These are phyloP conservation scores for Calonectria hawksworthii DNA, from an alignment of 2,329 filamentous ascomycete genomes.

Conservation along the genomic window DNA sequence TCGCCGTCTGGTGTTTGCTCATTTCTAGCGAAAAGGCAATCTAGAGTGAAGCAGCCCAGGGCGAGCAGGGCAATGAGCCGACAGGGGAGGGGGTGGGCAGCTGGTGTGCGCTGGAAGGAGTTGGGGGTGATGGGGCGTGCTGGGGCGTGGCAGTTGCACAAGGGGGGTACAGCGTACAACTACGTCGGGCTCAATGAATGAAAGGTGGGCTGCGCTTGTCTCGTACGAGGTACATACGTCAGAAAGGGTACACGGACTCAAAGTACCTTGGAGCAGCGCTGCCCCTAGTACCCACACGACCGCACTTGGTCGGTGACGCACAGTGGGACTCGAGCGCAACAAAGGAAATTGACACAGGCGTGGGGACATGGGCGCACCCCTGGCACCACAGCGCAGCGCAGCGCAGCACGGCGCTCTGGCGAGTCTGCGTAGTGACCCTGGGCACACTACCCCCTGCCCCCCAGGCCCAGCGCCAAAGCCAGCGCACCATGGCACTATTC, in stretches of 20 bases:
- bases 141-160: conserved; percentile 12
- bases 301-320: conserved; percentile 31
- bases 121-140: not conserved
- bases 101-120: conserved; percentile 4
- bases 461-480: conserved; percentile 33
- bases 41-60: conserved; percentile 50
- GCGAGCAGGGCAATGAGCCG: conserved; percentile 44
- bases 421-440: not conserved
- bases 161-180: conserved; percentile 22
- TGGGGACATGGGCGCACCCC: conserved; percentile 31
- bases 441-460: conserved; percentile 31
- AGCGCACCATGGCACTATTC: conserved; percentile 11
- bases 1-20: conserved; percentile 48
- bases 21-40: conserved; percentile 48
- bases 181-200: conserved; percentile 28
- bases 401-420: conserved; percentile 19
- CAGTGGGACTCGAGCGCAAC: conserved; percentile 34
- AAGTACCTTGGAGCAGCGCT: conserved; percentile 44
- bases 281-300: conserved; percentile 24
- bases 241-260: conserved; percentile 42
- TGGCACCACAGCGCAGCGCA: conserved; percentile 18
- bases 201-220: conserved; percentile 32
- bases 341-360: conserved; percentile 46
- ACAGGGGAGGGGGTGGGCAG: conserved; percentile 37
- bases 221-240: conserved; percentile 48